Percentiles rank a stretch among this genome's conserved stretches.
These are phyloP conservation scores for Podila clonocystis DNA, from an alignment of 192 early-diverging fungal species.

Conservation along the genomic window DNA sequence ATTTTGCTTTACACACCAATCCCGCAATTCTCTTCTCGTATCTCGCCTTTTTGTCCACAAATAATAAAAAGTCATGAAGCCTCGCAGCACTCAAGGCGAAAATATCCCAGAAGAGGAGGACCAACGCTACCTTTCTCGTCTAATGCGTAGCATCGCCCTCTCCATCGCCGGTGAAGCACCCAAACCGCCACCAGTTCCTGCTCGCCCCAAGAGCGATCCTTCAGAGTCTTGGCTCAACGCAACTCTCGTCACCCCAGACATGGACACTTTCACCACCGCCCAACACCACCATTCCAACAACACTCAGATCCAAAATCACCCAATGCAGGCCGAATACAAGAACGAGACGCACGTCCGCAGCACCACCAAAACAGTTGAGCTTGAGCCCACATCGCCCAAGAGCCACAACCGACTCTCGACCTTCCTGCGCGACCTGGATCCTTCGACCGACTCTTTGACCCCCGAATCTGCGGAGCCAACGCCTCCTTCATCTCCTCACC, in stretches of 20 bases:
- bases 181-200: neutral
- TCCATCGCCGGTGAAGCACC: neutral
- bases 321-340: neutral
- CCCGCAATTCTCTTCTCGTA: too few relatives aligned
- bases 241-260: slow-evolving; percentile 1
- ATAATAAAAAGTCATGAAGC: neutral
- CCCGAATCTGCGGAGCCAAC: neutral
- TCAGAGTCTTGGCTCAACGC: neutral
- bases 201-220: neutral
- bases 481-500: neutral
- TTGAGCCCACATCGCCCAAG: neutral
- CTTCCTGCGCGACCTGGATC: neutral
- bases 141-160: neutral
- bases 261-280: neutral
- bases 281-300: neutral
- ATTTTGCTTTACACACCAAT: too few relatives aligned
- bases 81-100: neutral
- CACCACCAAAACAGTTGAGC: neutral
- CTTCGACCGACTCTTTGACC: neutral
- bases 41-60: too few relatives aligned
- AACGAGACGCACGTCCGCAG: neutral
- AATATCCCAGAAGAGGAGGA: neutral
- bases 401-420: neutral
- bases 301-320: neutral
- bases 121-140: neutral